These are phyloP conservation scores for Oryza meridionalis DNA, from an alignment of 176 grass and related monocot genomes.

Conservation along the genomic window DNA sequence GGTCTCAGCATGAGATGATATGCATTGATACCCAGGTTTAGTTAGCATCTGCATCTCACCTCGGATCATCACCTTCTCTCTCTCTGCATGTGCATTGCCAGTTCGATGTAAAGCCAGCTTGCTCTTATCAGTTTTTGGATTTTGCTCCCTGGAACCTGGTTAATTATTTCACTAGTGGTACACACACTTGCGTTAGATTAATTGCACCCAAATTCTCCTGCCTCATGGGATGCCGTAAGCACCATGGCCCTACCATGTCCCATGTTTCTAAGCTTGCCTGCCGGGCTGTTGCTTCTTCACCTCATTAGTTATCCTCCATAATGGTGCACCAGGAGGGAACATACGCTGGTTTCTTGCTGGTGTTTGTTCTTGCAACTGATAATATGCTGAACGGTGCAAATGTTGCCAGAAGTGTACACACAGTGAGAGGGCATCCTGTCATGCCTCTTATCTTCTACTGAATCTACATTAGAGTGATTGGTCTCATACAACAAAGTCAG, in stretches of 20 bases:
- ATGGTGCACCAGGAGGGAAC: conserved; percentile 26
- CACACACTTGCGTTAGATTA: conserved; percentile 28
- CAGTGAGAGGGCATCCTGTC: neutral
- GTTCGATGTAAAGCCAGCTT: conserved; percentile 33
- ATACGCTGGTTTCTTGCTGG: conserved; percentile 9
- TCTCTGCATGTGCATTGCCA: conserved; percentile 40
- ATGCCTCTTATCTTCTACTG: neutral
- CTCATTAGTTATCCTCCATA: conserved; percentile 19
- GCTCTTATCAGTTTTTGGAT: conserved; percentile 29
- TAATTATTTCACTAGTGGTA: conserved; percentile 6
- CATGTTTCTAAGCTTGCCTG: neutral
- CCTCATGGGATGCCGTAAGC: conserved; percentile 11
- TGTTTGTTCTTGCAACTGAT: conserved; percentile 20
- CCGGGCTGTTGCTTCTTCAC: neutral
- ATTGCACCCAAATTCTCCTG: conserved; percentile 24
- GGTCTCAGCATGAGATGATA: neutral
- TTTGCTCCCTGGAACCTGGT: conserved; percentile 11
- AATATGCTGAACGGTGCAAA: conserved; percentile 20
- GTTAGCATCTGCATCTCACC: conserved; percentile 4
- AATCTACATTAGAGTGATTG: neutral
- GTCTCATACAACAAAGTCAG: too few species aligned
- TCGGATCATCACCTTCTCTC: conserved; percentile 9
- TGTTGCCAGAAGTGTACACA: neutral
- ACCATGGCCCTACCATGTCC: conserved; percentile 27
- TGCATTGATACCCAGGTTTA: neutral